These are phyloP conservation scores for Stagonosporopsis vannaccii DNA, from an alignment of 2,329 filamentous ascomycete species.

Conservation along the genomic window DNA sequence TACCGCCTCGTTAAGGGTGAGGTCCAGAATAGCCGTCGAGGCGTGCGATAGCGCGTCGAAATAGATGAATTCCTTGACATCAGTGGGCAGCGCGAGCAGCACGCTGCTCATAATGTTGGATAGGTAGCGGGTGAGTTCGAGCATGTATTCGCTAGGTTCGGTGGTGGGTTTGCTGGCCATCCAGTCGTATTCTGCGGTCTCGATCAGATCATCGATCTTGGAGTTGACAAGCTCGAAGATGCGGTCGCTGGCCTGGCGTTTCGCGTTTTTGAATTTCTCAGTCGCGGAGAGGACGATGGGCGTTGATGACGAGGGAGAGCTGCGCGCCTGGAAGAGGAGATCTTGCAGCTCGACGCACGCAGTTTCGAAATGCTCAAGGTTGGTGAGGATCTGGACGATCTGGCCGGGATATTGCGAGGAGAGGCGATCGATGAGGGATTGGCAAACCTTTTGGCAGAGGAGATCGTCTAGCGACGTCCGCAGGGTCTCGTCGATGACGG, in stretches of 20 bases:
- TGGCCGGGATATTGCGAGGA: constrained; percentile 94
- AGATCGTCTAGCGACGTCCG: constrained; percentile 91
- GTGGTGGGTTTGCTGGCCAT: constrained; percentile 66
- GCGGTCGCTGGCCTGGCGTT: constrained; percentile 94
- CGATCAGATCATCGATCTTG: constrained; percentile 96
- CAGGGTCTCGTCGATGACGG: constrained; percentile 88
- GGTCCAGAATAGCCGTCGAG: constrained; percentile 79
- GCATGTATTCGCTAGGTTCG: constrained; percentile 92
- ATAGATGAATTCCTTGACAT: constrained; percentile 98
- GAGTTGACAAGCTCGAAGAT: constrained; percentile 99
- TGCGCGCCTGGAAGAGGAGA: constrained; percentile 82
- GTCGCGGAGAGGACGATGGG: constrained; percentile 84
- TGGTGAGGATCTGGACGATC: constrained; percentile 98
- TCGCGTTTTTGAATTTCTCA: constrained; percentile 83
- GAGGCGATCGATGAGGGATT: constrained; percentile 84
- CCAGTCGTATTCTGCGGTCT: constrained; percentile 98
- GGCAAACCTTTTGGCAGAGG: constrained; percentile 90
- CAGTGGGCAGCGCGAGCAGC: constrained; percentile 86
- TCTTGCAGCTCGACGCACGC: constrained; percentile 90
- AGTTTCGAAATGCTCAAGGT: constrained; percentile 94
- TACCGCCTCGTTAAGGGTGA: constrained; percentile 80
- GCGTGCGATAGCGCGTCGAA: constrained; percentile 95
- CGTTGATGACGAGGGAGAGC: constrained; percentile 79
- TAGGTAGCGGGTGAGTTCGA: constrained; percentile 89
- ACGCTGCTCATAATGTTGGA: constrained; percentile 97